These are phyloP conservation scores for Periconia sp. DNA, from an alignment of 2,329 filamentous ascomycete genomes.

Conservation along the genomic window DNA sequence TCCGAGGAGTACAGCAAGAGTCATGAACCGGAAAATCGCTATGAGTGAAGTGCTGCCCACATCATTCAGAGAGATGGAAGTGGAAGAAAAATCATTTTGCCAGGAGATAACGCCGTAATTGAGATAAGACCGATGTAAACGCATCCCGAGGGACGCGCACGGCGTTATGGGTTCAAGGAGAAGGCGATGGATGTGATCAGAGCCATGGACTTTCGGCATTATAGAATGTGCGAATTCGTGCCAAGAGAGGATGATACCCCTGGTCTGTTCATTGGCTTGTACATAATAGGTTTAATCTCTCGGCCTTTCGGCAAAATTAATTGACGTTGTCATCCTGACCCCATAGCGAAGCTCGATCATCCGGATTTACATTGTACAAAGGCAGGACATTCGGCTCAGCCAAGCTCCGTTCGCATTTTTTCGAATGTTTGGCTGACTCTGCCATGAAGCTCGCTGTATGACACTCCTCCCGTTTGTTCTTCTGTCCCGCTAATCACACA, in stretches of 20 bases:
- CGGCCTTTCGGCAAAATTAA: not conserved
- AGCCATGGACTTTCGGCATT: not conserved
- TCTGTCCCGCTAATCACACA: not conserved
- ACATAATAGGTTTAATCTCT: not conserved
- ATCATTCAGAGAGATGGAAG: no score
- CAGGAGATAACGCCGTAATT: no score
- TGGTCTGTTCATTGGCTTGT: not conserved
- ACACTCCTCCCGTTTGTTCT: not conserved
- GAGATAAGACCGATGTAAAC: no score
- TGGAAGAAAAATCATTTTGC: no score
- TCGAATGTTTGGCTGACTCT: not conserved
- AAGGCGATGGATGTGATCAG: not conserved
- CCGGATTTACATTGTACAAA: not conserved
- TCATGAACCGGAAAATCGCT: not conserved
- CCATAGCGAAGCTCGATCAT: not conserved
- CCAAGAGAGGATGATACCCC: not conserved
- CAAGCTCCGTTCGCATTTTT: not conserved
- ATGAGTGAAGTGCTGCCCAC: no score
- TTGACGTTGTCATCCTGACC: not conserved
- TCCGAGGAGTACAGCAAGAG: not conserved
- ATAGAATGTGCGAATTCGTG: not conserved
- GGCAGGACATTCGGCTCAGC: not conserved
- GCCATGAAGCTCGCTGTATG: slow-evolving; percentile 13
- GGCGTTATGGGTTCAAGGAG: not conserved
- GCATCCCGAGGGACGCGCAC: no score